phyloP scores from a whole-genome alignment of 345 rosid species.

The Ceriops tagal region DNA sequence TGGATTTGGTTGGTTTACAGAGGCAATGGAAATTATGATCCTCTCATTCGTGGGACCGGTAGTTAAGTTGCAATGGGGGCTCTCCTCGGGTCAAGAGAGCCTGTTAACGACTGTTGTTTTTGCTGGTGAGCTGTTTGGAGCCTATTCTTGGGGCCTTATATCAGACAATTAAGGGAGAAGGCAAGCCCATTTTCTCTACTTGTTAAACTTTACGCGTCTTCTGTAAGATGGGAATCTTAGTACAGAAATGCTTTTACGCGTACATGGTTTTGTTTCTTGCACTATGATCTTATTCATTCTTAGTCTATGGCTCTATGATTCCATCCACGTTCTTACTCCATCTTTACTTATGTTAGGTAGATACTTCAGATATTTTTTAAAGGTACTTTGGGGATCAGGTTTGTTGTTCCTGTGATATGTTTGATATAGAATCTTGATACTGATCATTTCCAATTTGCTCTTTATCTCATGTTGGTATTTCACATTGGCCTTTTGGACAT shows the following conservation, averaged over 20 bases:
- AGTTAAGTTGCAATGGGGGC: constrained; percentile 39
- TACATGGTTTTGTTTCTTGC: neutral
- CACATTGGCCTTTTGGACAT: neutral
- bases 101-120: constrained; percentile 37
- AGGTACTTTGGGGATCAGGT: too few relatives aligned
- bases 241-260: neutral
- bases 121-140: constrained; percentile 50
- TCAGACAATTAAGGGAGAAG: constrained; percentile 46
- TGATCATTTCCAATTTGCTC: too few relatives aligned
- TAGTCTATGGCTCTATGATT: too few relatives aligned
- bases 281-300: neutral
- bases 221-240: neutral
- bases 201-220: neutral
- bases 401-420: too few relatives aligned
- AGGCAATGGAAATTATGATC: constrained; percentile 54
- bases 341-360: too few relatives aligned
- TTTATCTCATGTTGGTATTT: neutral
- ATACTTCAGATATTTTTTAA: too few relatives aligned
- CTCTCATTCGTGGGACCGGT: constrained; percentile 46
- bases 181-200: constrained; percentile 12
- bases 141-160: constrained; percentile 45
- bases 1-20: constrained; percentile 42
- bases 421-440: too few relatives aligned
- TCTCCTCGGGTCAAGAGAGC: constrained; percentile 40
- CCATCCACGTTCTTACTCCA: too few relatives aligned